Percentiles rank a stretch among this genome's conserved stretches.
Conservation (phyloP, 768 basidiomycete species). For the Dendrothele bispora region DNA sequence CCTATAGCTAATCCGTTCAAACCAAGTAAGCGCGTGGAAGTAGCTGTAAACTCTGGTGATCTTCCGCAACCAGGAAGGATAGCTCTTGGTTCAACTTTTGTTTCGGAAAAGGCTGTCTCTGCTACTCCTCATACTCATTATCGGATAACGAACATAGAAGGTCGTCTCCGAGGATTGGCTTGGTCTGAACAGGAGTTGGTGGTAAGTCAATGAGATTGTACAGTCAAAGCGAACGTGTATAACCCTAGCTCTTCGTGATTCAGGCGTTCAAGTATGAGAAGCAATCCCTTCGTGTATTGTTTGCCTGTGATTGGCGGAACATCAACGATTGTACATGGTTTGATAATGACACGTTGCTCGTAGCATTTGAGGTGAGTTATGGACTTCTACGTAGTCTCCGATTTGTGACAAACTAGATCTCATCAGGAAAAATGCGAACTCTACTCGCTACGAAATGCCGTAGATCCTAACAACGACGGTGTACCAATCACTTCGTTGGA, state of each 20-base stretch:
- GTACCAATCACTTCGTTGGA: too few species aligned
- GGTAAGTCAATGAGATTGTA: too few species aligned
- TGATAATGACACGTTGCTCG: constrained; percentile 35
- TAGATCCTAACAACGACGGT: constrained; percentile 36
- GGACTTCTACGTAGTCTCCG: too few species aligned
- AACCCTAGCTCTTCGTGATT: neutral
- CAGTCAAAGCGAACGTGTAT: neutral
- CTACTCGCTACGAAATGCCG: constrained; percentile 31
- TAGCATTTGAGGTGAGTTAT: constrained; percentile 39
- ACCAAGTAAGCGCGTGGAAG: constrained; percentile 43
- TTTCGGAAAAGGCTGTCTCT: constrained; percentile 32
- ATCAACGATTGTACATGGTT: too few species aligned
- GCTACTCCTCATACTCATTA: constrained; percentile 25
- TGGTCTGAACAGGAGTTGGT: constrained; percentile 48
- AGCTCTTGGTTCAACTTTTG: too few species aligned
- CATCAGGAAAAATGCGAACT: constrained; percentile 40
- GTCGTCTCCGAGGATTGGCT: constrained; percentile 36
- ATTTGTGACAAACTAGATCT: too few species aligned
- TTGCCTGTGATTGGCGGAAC: too few species aligned
- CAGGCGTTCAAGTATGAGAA: constrained; percentile 41
- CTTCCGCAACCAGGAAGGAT: too few species aligned
- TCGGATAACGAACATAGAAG: constrained; percentile 22
- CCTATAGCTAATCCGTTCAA: constrained; percentile 69
- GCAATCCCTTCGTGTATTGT: constrained; percentile 28
- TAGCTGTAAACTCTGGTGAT: too few species aligned